These are phyloP conservation scores for Tympanopsis confertula DNA, from an alignment of 2,329 filamentous ascomycete species.

Conservation along the genomic window DNA sequence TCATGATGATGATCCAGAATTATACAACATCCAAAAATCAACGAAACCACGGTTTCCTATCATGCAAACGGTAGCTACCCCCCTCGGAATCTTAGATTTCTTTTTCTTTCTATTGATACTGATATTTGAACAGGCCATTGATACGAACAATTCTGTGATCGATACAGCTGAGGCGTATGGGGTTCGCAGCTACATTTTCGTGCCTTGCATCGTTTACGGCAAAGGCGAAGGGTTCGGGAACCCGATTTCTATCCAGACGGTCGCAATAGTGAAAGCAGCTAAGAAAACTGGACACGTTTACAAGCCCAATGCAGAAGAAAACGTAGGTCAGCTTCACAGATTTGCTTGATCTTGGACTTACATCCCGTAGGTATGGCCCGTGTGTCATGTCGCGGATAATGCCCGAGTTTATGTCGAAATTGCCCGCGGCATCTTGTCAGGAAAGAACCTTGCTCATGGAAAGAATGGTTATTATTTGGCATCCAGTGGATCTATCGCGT, in stretches of 20 bases:
- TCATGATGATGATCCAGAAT: conserved; percentile 26
- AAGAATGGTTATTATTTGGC: conserved; percentile 37
- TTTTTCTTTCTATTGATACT: neutral
- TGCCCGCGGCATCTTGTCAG: conserved; percentile 27
- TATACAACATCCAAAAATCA: conserved; percentile 30
- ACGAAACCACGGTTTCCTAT: conserved; percentile 11
- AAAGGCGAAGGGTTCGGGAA: conserved; percentile 36
- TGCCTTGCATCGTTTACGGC: conserved; percentile 40
- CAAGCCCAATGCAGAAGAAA: conserved; percentile 22
- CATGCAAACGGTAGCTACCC: conserved; percentile 12
- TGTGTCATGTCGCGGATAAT: conserved; percentile 37
- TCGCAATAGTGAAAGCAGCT: conserved; percentile 32
- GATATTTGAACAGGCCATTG: conserved; percentile 18
- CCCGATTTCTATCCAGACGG: conserved; percentile 35
- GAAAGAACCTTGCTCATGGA: conserved; percentile 21
- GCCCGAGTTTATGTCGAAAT: conserved; percentile 30
- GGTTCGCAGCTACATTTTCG: conserved; percentile 37
- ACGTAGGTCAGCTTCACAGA: conserved; percentile 13
- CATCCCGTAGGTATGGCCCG: conserved; percentile 31
- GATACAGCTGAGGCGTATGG: conserved; percentile 26
- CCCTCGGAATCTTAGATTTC: neutral
- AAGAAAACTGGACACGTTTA: conserved; percentile 25
- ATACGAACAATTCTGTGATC: conserved; percentile 28
- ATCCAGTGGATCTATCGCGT: conserved; percentile 31
- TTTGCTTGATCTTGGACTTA: conserved; percentile 1